These are phyloP conservation scores for Penicillium sp. DNA, from an alignment of 2,329 filamentous ascomycete genomes.

Conservation along the genomic window DNA sequence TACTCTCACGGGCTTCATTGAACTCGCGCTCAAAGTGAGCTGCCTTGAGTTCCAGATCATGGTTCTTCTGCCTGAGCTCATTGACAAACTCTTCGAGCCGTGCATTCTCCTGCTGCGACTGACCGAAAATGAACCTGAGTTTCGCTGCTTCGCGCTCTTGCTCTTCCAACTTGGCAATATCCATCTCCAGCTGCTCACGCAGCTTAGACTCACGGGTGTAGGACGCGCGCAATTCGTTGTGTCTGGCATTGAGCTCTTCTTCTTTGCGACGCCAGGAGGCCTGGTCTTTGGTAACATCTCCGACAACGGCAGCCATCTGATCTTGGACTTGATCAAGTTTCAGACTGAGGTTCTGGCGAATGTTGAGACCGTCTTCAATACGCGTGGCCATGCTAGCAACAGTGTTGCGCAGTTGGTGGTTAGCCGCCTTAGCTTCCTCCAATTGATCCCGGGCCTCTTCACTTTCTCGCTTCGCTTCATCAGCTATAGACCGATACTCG, in stretches of 20 bases:
- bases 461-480: constrained; percentile 64
- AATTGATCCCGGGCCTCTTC: constrained; percentile 54
- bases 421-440: constrained; percentile 62
- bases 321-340: constrained; percentile 87
- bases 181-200: constrained; percentile 63
- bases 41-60: constrained; percentile 71
- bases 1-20: constrained; percentile 80
- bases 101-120: constrained; percentile 62
- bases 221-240: constrained; percentile 60
- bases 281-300: constrained; percentile 82
- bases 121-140: constrained; percentile 77
- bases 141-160: constrained; percentile 79
- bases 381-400: constrained; percentile 77
- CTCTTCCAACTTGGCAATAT: constrained; percentile 65
- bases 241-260: constrained; percentile 59
- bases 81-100: constrained; percentile 65
- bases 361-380: constrained; percentile 81
- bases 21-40: constrained; percentile 79
- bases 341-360: constrained; percentile 80
- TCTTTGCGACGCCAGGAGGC: constrained; percentile 74
- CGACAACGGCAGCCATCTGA: constrained; percentile 79
- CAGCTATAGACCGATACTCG: constrained; percentile 66
- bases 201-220: constrained; percentile 72
- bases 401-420: constrained; percentile 74
- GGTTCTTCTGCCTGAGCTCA: constrained; percentile 59